Percentiles rank a stretch among this genome's conserved stretches.
These are phyloP conservation scores for Fraxinus excelsior DNA, from an alignment of 257 asterid species.

Conservation along the genomic window DNA sequence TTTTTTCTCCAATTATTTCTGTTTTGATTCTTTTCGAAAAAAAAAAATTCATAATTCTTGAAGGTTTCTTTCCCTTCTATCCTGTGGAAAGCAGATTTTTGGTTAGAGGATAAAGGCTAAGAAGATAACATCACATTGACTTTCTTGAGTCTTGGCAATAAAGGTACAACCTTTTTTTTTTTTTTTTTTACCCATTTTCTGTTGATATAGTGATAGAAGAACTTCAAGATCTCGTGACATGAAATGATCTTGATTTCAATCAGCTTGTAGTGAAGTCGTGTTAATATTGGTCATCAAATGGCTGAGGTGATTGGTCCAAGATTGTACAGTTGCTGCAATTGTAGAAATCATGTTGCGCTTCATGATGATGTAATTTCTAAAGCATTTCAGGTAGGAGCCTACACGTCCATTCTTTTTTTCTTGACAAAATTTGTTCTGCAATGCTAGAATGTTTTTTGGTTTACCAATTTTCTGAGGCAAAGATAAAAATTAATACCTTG, in stretches of 20 bases:
- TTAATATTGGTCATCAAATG: slow-evolving; percentile 38
- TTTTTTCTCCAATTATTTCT: slow-evolving; percentile 10
- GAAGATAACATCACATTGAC: slow-evolving; percentile 20
- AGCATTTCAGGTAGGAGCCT: slow-evolving; percentile 73
- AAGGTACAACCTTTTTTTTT: not conserved
- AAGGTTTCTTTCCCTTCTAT: not conserved
- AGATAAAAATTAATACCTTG: not conserved
- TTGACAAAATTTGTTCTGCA: not conserved
- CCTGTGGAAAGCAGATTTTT: not conserved
- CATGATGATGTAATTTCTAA: slow-evolving; percentile 84
- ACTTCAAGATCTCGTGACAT: not conserved
- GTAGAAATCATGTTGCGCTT: slow-evolving; percentile 60
- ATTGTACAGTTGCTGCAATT: slow-evolving; percentile 61
- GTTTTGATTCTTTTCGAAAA: not conserved
- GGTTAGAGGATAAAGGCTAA: not conserved
- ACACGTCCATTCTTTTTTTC: not conserved
- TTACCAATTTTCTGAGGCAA: not conserved
- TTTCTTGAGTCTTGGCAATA: slow-evolving; percentile 16
- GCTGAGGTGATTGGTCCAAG: slow-evolving; percentile 57
- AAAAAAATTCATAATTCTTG: not conserved
- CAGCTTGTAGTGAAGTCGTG: slow-evolving; percentile 23
- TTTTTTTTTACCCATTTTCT: not conserved
- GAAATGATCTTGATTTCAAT: slow-evolving; percentile 27
- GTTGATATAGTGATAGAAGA: slow-evolving; percentile 16
- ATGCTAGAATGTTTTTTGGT: not conserved